Percentiles rank a stretch among this genome's conserved stretches.
phyloP scores from a whole-genome alignment of 495 filamentous ascomycete species.

The Endocarpon pusillum region DNA sequence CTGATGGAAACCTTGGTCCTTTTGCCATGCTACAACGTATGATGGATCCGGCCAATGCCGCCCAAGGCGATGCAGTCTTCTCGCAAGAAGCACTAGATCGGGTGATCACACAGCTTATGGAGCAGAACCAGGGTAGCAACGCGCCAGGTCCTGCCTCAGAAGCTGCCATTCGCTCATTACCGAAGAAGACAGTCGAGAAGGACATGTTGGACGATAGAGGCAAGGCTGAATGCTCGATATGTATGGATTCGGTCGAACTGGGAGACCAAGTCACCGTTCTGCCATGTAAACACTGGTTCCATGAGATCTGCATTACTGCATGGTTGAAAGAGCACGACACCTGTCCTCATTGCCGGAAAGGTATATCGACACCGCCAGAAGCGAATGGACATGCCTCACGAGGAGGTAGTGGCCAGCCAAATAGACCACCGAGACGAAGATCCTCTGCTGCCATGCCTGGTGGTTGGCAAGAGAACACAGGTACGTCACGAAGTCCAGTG shows the following conservation, averaged over 20 bases:
- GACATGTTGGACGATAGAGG: slow-evolving; percentile 47
- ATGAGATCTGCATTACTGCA: slow-evolving; percentile 53
- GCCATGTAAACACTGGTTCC: slow-evolving; percentile 88
- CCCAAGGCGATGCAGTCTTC: slow-evolving; percentile 74
- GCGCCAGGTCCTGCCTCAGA: slow-evolving; percentile 70
- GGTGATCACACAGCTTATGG: slow-evolving; percentile 76
- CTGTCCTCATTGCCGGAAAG: slow-evolving; percentile 82
- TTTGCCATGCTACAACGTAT: slow-evolving; percentile 1
- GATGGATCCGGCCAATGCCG: slow-evolving; percentile 1
- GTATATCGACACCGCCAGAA: too few species aligned
- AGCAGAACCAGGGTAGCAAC: slow-evolving; percentile 53
- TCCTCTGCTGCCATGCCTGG: too few species aligned
- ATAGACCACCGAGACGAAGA: too few species aligned
- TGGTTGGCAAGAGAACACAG: too few species aligned
- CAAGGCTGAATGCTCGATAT: slow-evolving; percentile 75
- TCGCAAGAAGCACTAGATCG: slow-evolving; percentile 80
- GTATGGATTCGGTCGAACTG: slow-evolving; percentile 69
- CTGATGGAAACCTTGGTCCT: too few species aligned
- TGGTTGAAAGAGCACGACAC: slow-evolving; percentile 84
- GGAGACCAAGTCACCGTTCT: slow-evolving; percentile 55
- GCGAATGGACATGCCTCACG: too few species aligned
- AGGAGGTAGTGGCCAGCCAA: too few species aligned
- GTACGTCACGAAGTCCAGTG: too few species aligned
- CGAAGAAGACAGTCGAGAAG: slow-evolving; percentile 45
- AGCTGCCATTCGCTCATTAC: slow-evolving; percentile 54